A percentile compares a stretch with the other conserved stretches of the same genome.
These are phyloP conservation scores for Phytophthora pistaciae DNA, from an alignment of 352 stramenopile genomes.

Conservation along the genomic window DNA sequence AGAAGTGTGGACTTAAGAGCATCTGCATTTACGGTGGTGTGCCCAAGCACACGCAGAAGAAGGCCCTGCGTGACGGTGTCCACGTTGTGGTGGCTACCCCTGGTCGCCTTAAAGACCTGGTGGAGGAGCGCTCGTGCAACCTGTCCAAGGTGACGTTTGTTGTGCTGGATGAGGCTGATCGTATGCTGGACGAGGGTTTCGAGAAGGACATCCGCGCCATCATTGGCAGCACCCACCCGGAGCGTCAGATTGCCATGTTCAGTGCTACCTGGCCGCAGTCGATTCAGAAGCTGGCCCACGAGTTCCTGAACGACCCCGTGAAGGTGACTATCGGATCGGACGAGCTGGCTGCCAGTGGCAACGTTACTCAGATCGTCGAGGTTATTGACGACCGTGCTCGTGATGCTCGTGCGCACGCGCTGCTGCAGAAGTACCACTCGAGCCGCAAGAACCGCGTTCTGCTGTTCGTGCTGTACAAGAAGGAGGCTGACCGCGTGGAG, in stretches of 20 bases:
- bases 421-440: constrained; percentile 95
- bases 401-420: constrained; percentile 86
- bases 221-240: constrained; percentile 78
- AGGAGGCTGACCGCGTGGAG: constrained; percentile 97
- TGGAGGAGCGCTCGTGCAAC: constrained; percentile 88
- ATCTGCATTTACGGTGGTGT: constrained; percentile 97
- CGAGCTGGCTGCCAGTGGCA: constrained; percentile 95
- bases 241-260: constrained; percentile 98
- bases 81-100: constrained; percentile 97
- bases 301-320: constrained; percentile 95
- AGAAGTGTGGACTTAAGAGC: constrained; percentile 85
- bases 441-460: constrained; percentile 94
- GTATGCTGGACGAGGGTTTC: constrained; percentile 95
- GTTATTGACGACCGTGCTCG: constrained; percentile 94
- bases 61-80: constrained; percentile 86
- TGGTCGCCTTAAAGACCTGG: constrained; percentile 94
- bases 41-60: constrained; percentile 94
- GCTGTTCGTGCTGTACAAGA: constrained; percentile 99
- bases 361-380: constrained; percentile 96
- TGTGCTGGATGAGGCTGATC: constrained; percentile 97
- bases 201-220: constrained; percentile 95
- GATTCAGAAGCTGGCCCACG: constrained; percentile 96
- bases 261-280: constrained; percentile 96
- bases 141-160: constrained; percentile 92
- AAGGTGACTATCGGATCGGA: constrained; percentile 96